Evolutionary conservation across 371 early-diverging fungal species (phyloP), one percentile per base, ranked within the genome.

Genomic region (Parasitella parasitica): DNA sequence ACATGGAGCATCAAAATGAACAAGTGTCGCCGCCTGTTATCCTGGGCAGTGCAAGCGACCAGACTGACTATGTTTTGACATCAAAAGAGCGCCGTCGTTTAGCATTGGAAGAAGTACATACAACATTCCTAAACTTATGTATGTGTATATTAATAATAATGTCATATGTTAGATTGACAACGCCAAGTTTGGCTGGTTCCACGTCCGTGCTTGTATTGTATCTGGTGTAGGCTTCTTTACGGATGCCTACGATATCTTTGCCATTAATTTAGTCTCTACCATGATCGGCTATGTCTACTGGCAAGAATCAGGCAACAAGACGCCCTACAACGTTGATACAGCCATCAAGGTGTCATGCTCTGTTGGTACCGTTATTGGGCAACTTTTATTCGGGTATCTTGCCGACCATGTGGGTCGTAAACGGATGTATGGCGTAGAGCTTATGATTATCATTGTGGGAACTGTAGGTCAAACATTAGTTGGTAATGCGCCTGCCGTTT

Each of bases 141-240:
- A 43, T 43, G 46, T 18, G 15, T 41, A 3, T 18, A 15, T 6
- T 41, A 41, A 20, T 41, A 36, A 15, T 26, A 35, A n/a, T n/a
- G n/a, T n/a, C n/a, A 34, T 50, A 54, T 38, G 22, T 3, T 63
- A 80, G 81, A 75, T 80, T 51, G 81, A 80, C 52, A 76, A 72
- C 65, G 81, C 81, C 2, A 71, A 75, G 46, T 80, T 80, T 67
- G 81, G 81, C 66, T 90, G 91, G 91, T 91, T 91, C 84, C 93
- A 94, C 70, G 67, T 94, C 38, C 86, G 90, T 37, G 89, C 95
- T 50, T 89, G 91, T 78, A 70, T 93, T 49, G 91, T 94, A 22
- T 87, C 94, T 13, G 95, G 95, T 58, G 78, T 89, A 48, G 94
- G 95, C 54, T 93, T 92, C 81, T 92, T 90, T 70, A 93, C 93